Conservation (phyloP, 164 flowering plant species). For the Akebia trifoliata region DNA sequence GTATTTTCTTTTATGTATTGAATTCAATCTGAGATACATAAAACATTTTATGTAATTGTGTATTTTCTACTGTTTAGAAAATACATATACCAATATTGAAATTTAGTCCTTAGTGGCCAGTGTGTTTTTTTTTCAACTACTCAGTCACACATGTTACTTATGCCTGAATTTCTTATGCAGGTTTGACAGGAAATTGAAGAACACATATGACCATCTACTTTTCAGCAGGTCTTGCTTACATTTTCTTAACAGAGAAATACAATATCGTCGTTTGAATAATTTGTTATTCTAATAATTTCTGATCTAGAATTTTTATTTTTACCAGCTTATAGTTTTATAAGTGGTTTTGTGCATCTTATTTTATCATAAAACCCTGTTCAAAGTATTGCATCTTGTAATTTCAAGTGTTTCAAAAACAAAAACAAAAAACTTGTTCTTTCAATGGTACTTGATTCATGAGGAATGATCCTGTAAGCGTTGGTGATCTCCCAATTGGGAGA, state of each 20-base stretch:
- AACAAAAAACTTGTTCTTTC: not conserved
- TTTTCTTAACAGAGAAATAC: too few relatives aligned
- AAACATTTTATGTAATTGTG: too few relatives aligned
- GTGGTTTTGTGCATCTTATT: not conserved
- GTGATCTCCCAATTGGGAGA: not conserved
- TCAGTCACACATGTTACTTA: not conserved
- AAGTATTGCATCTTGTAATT: not conserved
- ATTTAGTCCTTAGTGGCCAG: not conserved
- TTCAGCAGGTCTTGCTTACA: constrained; percentile 75
- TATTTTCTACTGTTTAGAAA: too few relatives aligned
- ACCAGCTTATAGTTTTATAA: not conserved
- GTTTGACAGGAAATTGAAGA: constrained; percentile 96
- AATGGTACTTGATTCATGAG: not conserved
- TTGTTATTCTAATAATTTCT: too few relatives aligned
- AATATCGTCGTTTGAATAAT: too few relatives aligned
- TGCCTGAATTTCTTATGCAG: constrained; percentile 34
- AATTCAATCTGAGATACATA: too few relatives aligned
- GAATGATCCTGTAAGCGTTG: not conserved
- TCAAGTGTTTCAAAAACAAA: not conserved
- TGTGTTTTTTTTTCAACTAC: not conserved
- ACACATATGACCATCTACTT: constrained; percentile 88
- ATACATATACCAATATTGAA: too few relatives aligned
- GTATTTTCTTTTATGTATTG: too few relatives aligned
- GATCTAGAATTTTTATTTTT: not conserved
- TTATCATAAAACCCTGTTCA: not conserved